phyloP scores from a whole-genome alignment of 371 early-diverging fungal species.

The Lichtheimia ornata region DNA sequence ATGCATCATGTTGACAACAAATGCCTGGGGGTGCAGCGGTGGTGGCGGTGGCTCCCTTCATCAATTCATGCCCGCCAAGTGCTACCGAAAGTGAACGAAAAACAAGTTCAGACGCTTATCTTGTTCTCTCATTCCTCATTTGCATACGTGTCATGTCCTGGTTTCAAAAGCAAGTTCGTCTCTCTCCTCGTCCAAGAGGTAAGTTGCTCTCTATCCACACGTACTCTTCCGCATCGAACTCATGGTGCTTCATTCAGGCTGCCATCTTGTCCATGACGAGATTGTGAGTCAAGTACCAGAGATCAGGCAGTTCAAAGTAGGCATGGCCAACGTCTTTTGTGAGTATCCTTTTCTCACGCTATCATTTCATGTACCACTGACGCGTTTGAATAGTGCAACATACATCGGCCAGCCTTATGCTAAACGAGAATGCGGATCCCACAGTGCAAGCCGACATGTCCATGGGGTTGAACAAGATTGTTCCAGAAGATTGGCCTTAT shows the following conservation, averaged over 20 bases:
- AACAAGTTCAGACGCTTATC: not conserved
- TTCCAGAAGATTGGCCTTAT: conserved; percentile 79
- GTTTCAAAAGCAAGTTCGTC: conserved; percentile 25
- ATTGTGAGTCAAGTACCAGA: conserved; percentile 67
- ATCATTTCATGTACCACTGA: not conserved
- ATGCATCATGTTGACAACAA: too few relatives aligned
- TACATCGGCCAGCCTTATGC: conserved; percentile 85
- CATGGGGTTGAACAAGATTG: conserved; percentile 65
- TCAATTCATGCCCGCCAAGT: too few relatives aligned
- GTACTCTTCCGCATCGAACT: too few relatives aligned
- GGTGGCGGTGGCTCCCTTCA: too few relatives aligned
- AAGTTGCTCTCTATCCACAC: not conserved
- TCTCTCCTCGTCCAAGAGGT: conserved; percentile 10
- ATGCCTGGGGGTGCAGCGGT: too few relatives aligned
- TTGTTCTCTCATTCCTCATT: not conserved
- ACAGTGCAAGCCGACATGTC: conserved; percentile 48
- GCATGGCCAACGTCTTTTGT: conserved; percentile 89
- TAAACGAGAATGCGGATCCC: conserved; percentile 87
- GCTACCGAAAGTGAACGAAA: too few relatives aligned
- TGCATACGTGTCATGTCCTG: conserved; percentile 18
- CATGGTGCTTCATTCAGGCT: conserved; percentile 45
- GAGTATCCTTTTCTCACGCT: conserved; percentile 23
- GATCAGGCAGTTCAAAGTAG: conserved; percentile 67
- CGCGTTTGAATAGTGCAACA: conserved; percentile 69
- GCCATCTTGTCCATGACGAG: conserved; percentile 81